Conservation (phyloP, 768 basidiomycete genomes). For the Pholiota microspora region DNA sequence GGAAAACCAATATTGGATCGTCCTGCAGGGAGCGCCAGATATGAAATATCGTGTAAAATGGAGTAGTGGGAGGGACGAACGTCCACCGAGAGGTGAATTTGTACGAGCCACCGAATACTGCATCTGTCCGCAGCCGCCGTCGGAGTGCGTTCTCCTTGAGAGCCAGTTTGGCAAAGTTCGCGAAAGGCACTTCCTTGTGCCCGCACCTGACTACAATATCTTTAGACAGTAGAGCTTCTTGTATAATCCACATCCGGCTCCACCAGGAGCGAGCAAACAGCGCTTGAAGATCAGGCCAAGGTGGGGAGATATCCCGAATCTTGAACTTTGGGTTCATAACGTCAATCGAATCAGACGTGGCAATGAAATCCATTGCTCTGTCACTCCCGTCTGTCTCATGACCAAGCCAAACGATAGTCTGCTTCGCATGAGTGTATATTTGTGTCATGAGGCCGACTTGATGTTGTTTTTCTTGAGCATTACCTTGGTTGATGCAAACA, state of each 20-base stretch:
- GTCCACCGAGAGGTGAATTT: background rate
- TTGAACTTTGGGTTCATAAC: background rate
- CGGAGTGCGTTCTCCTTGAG: background rate
- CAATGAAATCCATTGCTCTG: conserved; percentile 2
- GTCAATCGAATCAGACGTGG: background rate
- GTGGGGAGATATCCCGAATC: background rate
- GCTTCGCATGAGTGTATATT: conserved; percentile 8
- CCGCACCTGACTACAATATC: conserved; percentile 3
- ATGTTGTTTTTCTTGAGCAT: conserved; percentile 4
- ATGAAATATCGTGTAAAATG: background rate
- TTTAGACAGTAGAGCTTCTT: conserved; percentile 9
- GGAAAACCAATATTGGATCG: background rate
- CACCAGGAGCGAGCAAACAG: conserved; percentile 11
- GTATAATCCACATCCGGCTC: conserved; percentile 10
- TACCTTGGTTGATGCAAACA: conserved; percentile 12
- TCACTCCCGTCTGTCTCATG: conserved; percentile 2
- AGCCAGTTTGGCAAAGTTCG: no score
- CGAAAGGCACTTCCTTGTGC: background rate
- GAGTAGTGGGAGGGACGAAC: background rate
- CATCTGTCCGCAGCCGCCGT: background rate
- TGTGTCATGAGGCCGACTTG: conserved; percentile 9
- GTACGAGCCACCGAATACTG: background rate
- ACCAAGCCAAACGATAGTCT: conserved; percentile 11
- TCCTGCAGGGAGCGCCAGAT: background rate
- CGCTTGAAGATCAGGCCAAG: background rate